A percentile compares a stretch with the other conserved stretches of the same genome.
These are phyloP conservation scores for Zelopaecilomyces penicillatus DNA, from an alignment of 2,329 filamentous ascomycete genomes.

Conservation along the genomic window DNA sequence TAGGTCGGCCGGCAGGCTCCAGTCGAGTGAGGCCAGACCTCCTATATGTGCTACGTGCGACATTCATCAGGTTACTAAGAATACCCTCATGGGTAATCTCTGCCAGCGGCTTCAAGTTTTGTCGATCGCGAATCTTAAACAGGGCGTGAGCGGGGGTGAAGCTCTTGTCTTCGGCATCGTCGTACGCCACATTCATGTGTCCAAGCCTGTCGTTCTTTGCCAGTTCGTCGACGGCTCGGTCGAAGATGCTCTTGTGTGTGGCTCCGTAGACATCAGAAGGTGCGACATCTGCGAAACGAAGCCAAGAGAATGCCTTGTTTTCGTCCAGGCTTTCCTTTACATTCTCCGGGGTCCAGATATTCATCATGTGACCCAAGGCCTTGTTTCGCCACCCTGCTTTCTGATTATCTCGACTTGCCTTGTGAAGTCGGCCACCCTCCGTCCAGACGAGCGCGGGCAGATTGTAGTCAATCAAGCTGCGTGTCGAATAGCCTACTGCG, in stretches of 20 bases:
- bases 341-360: conserved; percentile 79
- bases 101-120: conserved; percentile 56
- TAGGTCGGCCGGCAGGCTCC: conserved; percentile 73
- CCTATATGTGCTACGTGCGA: conserved; percentile 57
- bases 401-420: conserved; percentile 64
- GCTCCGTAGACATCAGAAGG: conserved; percentile 62
- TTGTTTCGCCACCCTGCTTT: conserved; percentile 73
- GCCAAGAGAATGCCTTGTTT: conserved; percentile 72
- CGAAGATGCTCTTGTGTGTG: conserved; percentile 62
- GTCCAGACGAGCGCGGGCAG: conserved; percentile 76
- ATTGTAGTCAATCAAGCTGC: conserved; percentile 76
- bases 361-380: conserved; percentile 74
- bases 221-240: conserved; percentile 58
- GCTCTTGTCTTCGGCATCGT: conserved; percentile 51
- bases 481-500: conserved; percentile 76
- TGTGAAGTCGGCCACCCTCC: conserved; percentile 67
- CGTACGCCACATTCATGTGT: conserved; percentile 61
- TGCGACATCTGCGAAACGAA: conserved; percentile 77
- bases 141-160: conserved; percentile 69
- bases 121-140: conserved; percentile 68
- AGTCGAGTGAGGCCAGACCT: conserved; percentile 66
- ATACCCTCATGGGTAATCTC: conserved; percentile 65
- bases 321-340: conserved; percentile 55
- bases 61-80: conserved; percentile 68
- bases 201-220: conserved; percentile 52